Conservation (phyloP, 116 monocot genomes). For the Zostera marina region DNA sequence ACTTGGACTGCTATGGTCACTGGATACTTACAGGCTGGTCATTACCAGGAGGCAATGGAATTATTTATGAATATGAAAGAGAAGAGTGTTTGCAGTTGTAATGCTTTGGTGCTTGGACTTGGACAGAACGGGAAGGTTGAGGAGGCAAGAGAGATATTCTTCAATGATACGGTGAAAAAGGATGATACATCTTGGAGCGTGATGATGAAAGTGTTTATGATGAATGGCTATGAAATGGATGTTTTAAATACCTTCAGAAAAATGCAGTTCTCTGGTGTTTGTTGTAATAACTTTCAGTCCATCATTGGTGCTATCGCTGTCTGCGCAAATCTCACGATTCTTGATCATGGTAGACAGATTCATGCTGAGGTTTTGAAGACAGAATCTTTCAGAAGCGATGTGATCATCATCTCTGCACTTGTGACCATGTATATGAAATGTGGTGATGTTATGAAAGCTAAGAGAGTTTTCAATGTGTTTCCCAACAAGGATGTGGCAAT, state of each 20-base stretch:
- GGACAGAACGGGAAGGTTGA: slow-evolving; percentile 42
- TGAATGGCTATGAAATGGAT: slow-evolving; percentile 41
- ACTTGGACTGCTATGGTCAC: slow-evolving; percentile 82
- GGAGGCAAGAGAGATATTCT: slow-evolving; percentile 37
- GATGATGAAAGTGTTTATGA: slow-evolving; percentile 57
- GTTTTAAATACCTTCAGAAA: slow-evolving; percentile 30
- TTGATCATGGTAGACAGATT: slow-evolving; percentile 56
- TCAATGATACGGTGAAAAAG: slow-evolving; percentile 21
- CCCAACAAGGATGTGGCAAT: slow-evolving; percentile 50
- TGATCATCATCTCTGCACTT: slow-evolving; percentile 49
- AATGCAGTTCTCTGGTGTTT: slow-evolving; percentile 37
- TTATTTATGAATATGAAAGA: slow-evolving; percentile 38
- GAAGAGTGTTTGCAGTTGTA: slow-evolving; percentile 31
- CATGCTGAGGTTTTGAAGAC: slow-evolving; percentile 41
- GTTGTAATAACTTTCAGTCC: slow-evolving; percentile 30
- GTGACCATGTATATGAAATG: slow-evolving; percentile 69
- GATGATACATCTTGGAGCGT: slow-evolving; percentile 67
- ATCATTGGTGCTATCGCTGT: slow-evolving; percentile 49
- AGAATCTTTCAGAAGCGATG: slow-evolving; percentile 28
- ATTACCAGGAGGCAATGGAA: slow-evolving; percentile 27
- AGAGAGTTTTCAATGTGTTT: slow-evolving; percentile 38
- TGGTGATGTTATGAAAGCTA: slow-evolving; percentile 41
- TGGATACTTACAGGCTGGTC: slow-evolving; percentile 47
- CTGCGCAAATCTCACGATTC: slow-evolving; percentile 46
- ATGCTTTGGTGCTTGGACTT: slow-evolving; percentile 69